A percentile compares a stretch with the other conserved stretches of the same genome.
Conservation (phyloP, 2,329 filamentous ascomycete genomes). For the Teratosphaeria nubilosa region DNA sequence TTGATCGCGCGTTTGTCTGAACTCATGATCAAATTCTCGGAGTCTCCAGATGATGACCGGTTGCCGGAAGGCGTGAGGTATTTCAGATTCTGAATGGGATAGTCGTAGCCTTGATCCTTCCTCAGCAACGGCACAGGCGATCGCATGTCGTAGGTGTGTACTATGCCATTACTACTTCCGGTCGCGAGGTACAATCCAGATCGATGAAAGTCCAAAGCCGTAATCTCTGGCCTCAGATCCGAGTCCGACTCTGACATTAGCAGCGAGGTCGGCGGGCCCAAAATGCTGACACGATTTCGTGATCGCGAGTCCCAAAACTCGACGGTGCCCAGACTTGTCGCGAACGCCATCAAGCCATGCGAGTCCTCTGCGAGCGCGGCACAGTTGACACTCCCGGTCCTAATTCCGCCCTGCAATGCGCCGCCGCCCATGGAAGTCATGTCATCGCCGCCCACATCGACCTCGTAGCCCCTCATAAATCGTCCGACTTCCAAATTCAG, state of each 20-base stretch:
- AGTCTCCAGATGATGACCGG: slow-evolving; percentile 55
- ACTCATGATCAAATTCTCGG: slow-evolving; percentile 67
- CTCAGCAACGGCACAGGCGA: slow-evolving; percentile 75
- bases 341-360: slow-evolving; percentile 85
- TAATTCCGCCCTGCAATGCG: slow-evolving; percentile 76
- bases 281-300: slow-evolving; percentile 66
- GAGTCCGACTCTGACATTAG: slow-evolving; percentile 20
- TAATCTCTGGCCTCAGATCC: slow-evolving; percentile 53
- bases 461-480: slow-evolving; percentile 88
- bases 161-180: slow-evolving; percentile 76
- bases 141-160: slow-evolving; percentile 86
- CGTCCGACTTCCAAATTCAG: slow-evolving; percentile 84
- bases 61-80: slow-evolving; percentile 56
- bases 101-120: slow-evolving; percentile 94
- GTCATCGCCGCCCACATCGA: slow-evolving; percentile 82
- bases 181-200: slow-evolving; percentile 78
- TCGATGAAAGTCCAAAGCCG: slow-evolving; percentile 74
- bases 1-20: slow-evolving; percentile 96
- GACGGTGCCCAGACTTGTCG: slow-evolving; percentile 87
- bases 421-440: slow-evolving; percentile 54
- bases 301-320: slow-evolving; percentile 93
- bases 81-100: slow-evolving; percentile 74
- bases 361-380: slow-evolving; percentile 78
- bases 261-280: slow-evolving; percentile 44
- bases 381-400: slow-evolving; percentile 76